Percentiles rank a stretch among this genome's conserved stretches.
Conservation (phyloP, 2,329 filamentous ascomycete species). For the Penicillium expansum region DNA sequence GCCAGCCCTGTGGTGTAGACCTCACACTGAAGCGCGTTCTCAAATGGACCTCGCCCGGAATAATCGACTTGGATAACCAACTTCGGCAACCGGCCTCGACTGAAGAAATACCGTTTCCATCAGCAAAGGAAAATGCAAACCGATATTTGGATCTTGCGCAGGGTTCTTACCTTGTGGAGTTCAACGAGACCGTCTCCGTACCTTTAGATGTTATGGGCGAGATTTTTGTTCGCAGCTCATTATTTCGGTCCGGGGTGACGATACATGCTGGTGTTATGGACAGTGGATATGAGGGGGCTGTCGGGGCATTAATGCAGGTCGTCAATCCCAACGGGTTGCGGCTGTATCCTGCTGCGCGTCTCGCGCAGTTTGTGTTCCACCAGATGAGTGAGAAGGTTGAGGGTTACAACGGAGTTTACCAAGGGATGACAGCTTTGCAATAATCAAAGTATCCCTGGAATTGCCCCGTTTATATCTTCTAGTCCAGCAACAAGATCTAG, state of each 20-base stretch:
- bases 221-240: conserved; percentile 39
- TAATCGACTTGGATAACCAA: conserved; percentile 32
- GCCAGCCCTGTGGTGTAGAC: conserved; percentile 35
- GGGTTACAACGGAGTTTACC: conserved; percentile 42
- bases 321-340: conserved; percentile 37
- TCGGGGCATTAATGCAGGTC: conserved; percentile 42
- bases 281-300: conserved; percentile 42
- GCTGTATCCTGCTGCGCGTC: conserved; percentile 34
- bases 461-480: too few relatives aligned
- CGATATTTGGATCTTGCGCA: conserved; percentile 20
- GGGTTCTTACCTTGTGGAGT: conserved; percentile 35
- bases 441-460: too few relatives aligned
- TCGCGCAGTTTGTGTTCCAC: conserved; percentile 45
- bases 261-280: conserved; percentile 44
- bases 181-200: conserved; percentile 43
- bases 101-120: conserved; percentile 14
- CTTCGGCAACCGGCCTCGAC: conserved; percentile 26
- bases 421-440: conserved; percentile 14
- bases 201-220: conserved; percentile 42
- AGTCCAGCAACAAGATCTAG: too few relatives aligned
- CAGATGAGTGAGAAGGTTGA: conserved; percentile 37
- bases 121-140: background rate
- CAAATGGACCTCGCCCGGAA: conserved; percentile 30
- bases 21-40: conserved; percentile 28
- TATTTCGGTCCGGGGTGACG: conserved; percentile 41